Conservation (phyloP, 2,329 filamentous ascomycete species). For the Xylaria sp. region DNA sequence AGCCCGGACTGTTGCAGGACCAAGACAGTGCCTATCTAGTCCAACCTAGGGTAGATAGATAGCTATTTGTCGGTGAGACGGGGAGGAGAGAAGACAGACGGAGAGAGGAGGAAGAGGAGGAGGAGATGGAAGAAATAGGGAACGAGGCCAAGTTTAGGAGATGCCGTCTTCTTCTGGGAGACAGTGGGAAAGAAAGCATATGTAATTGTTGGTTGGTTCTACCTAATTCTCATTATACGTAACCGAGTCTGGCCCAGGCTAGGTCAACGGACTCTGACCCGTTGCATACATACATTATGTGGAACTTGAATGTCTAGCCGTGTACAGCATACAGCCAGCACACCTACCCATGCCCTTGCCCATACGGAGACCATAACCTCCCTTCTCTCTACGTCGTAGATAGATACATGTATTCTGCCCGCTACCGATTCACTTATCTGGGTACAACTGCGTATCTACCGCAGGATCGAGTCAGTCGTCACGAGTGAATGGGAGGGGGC, state of each 20-base stretch:
- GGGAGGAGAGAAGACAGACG: neutral
- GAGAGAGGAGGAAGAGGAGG: neutral
- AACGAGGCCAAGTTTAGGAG: slow-evolving; percentile 5
- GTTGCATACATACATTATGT: slow-evolving; percentile 6
- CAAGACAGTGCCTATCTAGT: slow-evolving; percentile 9
- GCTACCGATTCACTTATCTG: neutral
- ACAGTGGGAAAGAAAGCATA: neutral
- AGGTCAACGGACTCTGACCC: slow-evolving; percentile 39
- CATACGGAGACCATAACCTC: too few relatives aligned
- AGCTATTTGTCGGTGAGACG: neutral
- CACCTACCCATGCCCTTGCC: too few relatives aligned
- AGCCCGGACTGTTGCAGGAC: slow-evolving; percentile 18
- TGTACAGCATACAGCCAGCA: too few relatives aligned
- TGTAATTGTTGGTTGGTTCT: slow-evolving; percentile 18
- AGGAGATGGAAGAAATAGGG: neutral
- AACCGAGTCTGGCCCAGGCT: slow-evolving; percentile 13
- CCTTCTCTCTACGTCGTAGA: too few relatives aligned
- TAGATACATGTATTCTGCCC: neutral
- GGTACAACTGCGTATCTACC: neutral
- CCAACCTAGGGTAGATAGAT: neutral
- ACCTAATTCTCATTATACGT: neutral
- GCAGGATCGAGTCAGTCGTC: slow-evolving; percentile 26
- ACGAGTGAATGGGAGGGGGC: slow-evolving; percentile 16
- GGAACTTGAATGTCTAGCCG: too few relatives aligned
- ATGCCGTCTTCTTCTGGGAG: neutral